A percentile compares a stretch with the other conserved stretches of the same genome.
These are phyloP conservation scores for Boeremia exigua DNA, from an alignment of 2,329 filamentous ascomycete species.

Conservation along the genomic window DNA sequence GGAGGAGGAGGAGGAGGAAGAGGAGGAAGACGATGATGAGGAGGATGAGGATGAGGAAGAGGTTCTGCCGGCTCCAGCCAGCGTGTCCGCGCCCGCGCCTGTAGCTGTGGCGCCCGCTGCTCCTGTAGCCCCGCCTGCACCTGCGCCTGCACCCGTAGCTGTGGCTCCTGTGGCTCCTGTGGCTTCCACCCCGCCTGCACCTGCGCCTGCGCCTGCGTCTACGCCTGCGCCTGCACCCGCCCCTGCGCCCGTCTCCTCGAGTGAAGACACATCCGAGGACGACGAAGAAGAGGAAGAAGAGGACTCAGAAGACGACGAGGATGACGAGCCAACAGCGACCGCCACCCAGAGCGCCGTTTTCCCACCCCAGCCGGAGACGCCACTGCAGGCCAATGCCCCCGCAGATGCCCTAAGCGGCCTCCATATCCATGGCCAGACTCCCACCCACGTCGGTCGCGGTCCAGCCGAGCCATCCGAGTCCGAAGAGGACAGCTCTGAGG, in stretches of 20 bases:
- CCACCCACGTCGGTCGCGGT: slow-evolving; percentile 19
- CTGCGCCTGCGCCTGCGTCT: neutral
- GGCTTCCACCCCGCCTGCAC: neutral
- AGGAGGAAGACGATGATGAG: slow-evolving; percentile 9
- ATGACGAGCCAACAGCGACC: slow-evolving; percentile 47
- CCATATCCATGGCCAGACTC: slow-evolving; percentile 19
- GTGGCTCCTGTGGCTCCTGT: neutral
- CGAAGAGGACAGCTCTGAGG: slow-evolving; percentile 22
- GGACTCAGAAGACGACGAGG: slow-evolving; percentile 20
- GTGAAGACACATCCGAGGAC: slow-evolving; percentile 9
- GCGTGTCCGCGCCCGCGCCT: neutral
- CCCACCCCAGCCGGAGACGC: slow-evolving; percentile 11
- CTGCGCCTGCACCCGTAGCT: neutral
- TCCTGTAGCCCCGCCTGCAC: neutral
- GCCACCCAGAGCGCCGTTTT: slow-evolving; percentile 27
- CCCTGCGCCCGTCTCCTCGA: slow-evolving; percentile 11
- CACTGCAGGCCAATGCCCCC: slow-evolving; percentile 21
- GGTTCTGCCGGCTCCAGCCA: slow-evolving; percentile 8
- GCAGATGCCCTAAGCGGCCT: slow-evolving; percentile 28
- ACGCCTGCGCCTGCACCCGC: too few relatives aligned
- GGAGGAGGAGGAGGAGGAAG: slow-evolving; percentile 12
- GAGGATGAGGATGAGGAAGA: slow-evolving; percentile 13
- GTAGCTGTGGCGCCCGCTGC: neutral
- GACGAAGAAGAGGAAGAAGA: slow-evolving; percentile 16
- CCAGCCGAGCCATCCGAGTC: slow-evolving; percentile 19